Base-by-base conservation (phyloP, 148 eudicot species). In the Spergularia bocconei region DNA sequence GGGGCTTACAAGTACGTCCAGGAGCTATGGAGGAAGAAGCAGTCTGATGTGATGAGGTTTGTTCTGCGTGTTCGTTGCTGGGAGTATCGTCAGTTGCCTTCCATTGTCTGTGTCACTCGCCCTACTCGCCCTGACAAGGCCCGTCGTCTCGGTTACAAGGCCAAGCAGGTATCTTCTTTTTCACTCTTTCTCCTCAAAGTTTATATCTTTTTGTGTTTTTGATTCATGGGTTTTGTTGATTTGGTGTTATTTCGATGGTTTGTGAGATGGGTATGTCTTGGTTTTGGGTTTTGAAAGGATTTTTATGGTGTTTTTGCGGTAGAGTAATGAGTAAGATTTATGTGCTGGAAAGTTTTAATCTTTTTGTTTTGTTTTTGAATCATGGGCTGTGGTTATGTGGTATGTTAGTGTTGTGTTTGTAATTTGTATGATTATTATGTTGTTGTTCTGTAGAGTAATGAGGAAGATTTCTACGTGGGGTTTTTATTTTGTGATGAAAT, bases 71-170 rank as follows among this genome's bases (percentile, higher is more conserved):
- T 87, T 11, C 63, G 90, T 78, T 82, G 84, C 21, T 86, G 89
- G 87, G 86, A 82, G 77, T 86, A 84, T 50, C 84, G 87, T 38
- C 89, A 86, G 78, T 75, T 82, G 5, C 90, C 87, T 74, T 86
- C 89, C 67, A 86, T 86, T 57, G 87, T 84, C 6, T 79, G 89
- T 0, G 87, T 86, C 60, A 84, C 85, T 29, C 85, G 52, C 38
- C 89, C 89, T 0, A 86, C 87, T 52, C 85, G 89, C 20, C 89
- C 89, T 48, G 89, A 86, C 48, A 86, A 84, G 84, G 89, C 89
- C 51, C 87, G 89, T 51, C 87, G 89, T 53, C 83, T 86, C 14
- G 89, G 87, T 8, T 84, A 84, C 87, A 87, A 87, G 71, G 90
- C 90, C 67, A 87, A 87, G 71, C 90, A 87, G 90, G 90, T 84